A percentile compares a stretch with the other conserved stretches of the same genome.
phyloP scores from a whole-genome alignment of 148 eudicot genomes.

The Pharnaceum exiguum region DNA sequence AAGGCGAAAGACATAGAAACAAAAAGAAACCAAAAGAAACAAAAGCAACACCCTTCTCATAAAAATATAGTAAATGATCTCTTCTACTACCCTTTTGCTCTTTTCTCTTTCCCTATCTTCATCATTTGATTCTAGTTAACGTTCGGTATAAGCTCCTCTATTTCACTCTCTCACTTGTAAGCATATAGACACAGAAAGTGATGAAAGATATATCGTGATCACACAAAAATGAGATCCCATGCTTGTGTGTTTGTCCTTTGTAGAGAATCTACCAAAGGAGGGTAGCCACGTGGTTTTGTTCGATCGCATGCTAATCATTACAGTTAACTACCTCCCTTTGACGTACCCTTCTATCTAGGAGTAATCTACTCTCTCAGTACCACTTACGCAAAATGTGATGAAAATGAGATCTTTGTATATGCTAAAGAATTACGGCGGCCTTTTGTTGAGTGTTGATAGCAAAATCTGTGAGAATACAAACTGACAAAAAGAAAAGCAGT shows the following conservation, averaged over 20 bases:
- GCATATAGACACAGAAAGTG: slow-evolving; percentile 6
- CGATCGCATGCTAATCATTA: background rate
- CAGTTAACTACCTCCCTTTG: too few relatives aligned
- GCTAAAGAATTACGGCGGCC: slow-evolving; percentile 2
- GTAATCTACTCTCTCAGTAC: background rate
- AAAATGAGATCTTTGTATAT: background rate
- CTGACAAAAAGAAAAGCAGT: background rate
- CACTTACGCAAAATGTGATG: background rate
- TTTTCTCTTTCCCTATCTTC: slow-evolving; percentile 3
- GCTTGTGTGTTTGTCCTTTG: slow-evolving; percentile 29
- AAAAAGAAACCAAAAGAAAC: slow-evolving; percentile 1
- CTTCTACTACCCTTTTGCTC: slow-evolving; percentile 10
- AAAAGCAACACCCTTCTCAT: slow-evolving; percentile 4
- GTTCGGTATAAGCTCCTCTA: slow-evolving; percentile 26
- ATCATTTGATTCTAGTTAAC: slow-evolving; percentile 30
- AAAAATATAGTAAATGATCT: background rate
- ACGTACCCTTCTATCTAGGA: too few relatives aligned
- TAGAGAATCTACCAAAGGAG: slow-evolving; percentile 17
- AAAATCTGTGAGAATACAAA: background rate
- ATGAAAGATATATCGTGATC: background rate
- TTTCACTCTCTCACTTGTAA: too few relatives aligned
- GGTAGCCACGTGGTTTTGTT: slow-evolving; percentile 14
- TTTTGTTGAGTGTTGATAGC: background rate
- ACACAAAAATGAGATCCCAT: slow-evolving; percentile 21
- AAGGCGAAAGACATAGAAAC: slow-evolving; percentile 8